Evolutionary conservation across 768 basidiomycete genomes (phyloP).

Genomic region (Psilocybe tampanensis): DNA sequence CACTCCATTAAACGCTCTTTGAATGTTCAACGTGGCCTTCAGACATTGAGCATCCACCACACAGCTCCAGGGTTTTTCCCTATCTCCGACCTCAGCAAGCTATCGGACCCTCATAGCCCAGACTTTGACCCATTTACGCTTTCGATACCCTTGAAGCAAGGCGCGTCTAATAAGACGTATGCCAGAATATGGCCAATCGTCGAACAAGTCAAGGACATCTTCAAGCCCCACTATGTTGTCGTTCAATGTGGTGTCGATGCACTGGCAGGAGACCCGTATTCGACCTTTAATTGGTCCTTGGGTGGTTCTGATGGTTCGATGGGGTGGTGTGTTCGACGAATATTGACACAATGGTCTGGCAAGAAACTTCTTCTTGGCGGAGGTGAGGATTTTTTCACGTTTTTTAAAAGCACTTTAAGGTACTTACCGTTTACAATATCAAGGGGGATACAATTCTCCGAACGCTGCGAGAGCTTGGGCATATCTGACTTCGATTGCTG

Average conservation of each 20-base stretch:
- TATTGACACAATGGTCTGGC: constrained; percentile 57
- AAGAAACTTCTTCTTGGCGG: constrained; percentile 78
- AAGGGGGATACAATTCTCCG: constrained; percentile 82
- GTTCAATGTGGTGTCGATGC: constrained; percentile 90
- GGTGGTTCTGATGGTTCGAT: constrained; percentile 59
- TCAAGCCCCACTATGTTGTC: constrained; percentile 76
- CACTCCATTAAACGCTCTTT: not conserved
- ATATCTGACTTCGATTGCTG: constrained; percentile 74
- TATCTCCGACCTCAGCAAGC: constrained; percentile 46
- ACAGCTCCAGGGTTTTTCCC: constrained; percentile 86
- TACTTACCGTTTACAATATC: constrained; percentile 14
- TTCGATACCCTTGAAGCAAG: constrained; percentile 77
- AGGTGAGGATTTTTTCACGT: constrained; percentile 39
- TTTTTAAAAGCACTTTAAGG: not conserved
- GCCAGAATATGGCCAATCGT: constrained; percentile 64
- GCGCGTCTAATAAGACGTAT: constrained; percentile 69
- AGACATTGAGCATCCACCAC: constrained; percentile 89
- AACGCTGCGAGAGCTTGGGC: constrained; percentile 91
- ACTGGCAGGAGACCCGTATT: constrained; percentile 81
- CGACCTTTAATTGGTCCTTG: constrained; percentile 72
- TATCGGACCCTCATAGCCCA: constrained; percentile 39
- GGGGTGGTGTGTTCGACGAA: constrained; percentile 63
- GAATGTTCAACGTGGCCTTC: not conserved
- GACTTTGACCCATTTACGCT: constrained; percentile 67
- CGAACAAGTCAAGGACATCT: constrained; percentile 59